Evolutionary conservation across 2,329 filamentous ascomycete species (phyloP), one percentile per base, ranked within the genome.

Genomic region (Penicillium sp.): DNA sequence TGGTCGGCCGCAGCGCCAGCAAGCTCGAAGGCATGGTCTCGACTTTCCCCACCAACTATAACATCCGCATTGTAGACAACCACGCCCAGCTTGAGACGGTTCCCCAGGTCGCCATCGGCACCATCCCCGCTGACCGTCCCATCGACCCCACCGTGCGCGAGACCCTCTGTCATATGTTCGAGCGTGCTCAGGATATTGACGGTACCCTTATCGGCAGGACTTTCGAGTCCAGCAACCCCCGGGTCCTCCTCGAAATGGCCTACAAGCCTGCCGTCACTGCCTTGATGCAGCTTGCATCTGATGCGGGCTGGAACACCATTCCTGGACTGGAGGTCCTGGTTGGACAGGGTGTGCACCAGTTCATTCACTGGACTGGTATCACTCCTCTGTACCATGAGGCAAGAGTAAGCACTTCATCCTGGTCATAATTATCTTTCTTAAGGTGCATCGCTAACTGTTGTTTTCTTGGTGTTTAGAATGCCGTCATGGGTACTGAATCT

Each of bases 231-330:
- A 74, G 74, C 47, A 73, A 73, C 6, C 74, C 74, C 26, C 81
- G 83, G 18, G 83, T 94, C 11, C 75, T 97, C 57, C 76, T 97
- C 3, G 94, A 99, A 73, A 96, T 99, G 92, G 93, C 94, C 2
- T 99, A 99, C 74, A 95, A 93, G 74, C 94, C 94, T 18, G 79
- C 83, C 0, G 82, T 89, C 48, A 99, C 94, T 4, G 84, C 87
- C 7, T 74, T 96, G 61, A 97, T 97, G 86, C 82, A 89, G 69
- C 77, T 97, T 69, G 93, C 92, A 2, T 81, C 85, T 64, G 83
- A 88, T 62, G 83, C 83, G 11, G 87, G 87, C 3, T 99, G 94
- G 94, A 81, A 77, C 52, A 91, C 88, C 2, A 87, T 97, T 58
- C 87, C 91, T 7, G 94, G 94, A 0, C 74, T 97, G 36, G 94